Percentiles rank a stretch among this genome's conserved stretches.
These are phyloP conservation scores for Macrophomina tecta DNA, from an alignment of 2,329 filamentous ascomycete species.

Conservation along the genomic window DNA sequence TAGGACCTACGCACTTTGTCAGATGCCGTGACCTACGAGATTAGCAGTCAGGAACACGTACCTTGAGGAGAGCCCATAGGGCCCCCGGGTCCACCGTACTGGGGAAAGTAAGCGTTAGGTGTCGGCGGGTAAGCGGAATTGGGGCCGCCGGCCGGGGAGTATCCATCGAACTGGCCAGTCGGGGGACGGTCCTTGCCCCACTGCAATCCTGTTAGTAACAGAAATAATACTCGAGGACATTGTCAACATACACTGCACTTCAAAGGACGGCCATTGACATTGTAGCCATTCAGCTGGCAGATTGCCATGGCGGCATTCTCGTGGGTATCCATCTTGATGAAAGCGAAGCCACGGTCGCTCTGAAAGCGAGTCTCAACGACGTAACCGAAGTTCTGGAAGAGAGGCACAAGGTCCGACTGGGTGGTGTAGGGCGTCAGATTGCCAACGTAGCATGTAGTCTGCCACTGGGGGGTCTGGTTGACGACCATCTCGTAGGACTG, in stretches of 20 bases:
- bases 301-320: slow-evolving; percentile 99
- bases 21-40: slow-evolving; percentile 31
- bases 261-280: slow-evolving; percentile 92
- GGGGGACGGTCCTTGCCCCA: slow-evolving; percentile 99
- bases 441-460: slow-evolving; percentile 97
- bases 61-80: slow-evolving; percentile 66
- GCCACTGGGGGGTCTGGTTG: slow-evolving; percentile 93
- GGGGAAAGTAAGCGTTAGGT: slow-evolving; percentile 84
- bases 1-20: slow-evolving; percentile 56
- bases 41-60: slow-evolving; percentile 43
- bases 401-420: slow-evolving; percentile 92
- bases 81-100: slow-evolving; percentile 77
- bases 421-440: slow-evolving; percentile 98
- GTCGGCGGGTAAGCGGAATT: slow-evolving; percentile 78
- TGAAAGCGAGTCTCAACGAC: slow-evolving; percentile 98
- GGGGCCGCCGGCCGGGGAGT: slow-evolving; percentile 72
- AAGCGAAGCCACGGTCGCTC: slow-evolving; percentile 95
- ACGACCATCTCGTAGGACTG: slow-evolving; percentile 98
- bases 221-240: slow-evolving; percentile 30
- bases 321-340: slow-evolving; percentile 99
- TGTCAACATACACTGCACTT: slow-evolving; percentile 91
- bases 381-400: slow-evolving; percentile 98
- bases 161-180: slow-evolving; percentile 80
- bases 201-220: slow-evolving; percentile 57
- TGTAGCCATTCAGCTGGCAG: slow-evolving; percentile 96